A percentile compares a stretch with the other conserved stretches of the same genome.
phyloP scores from a whole-genome alignment of 1,139 yeast species.

The Magnusiomyces fungicola region DNA sequence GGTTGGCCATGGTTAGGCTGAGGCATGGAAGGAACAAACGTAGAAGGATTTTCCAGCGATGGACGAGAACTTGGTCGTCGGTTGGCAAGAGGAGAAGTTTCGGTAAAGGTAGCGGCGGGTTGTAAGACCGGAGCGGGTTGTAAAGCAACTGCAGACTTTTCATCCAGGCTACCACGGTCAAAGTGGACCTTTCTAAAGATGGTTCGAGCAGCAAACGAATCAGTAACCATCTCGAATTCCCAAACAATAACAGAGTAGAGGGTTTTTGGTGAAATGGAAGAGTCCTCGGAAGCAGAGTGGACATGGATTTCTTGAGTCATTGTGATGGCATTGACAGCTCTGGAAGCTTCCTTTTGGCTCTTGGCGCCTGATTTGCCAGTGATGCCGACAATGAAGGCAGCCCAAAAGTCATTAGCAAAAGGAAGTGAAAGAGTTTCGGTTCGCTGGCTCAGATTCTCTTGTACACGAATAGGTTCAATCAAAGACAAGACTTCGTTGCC shows the following conservation, averaged over 20 bases:
- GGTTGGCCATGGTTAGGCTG: too few relatives aligned
- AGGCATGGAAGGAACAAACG: too few relatives aligned
- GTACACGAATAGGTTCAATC: slow-evolving; percentile 25
- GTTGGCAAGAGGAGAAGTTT: slow-evolving; percentile 9
- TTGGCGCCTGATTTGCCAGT: slow-evolving; percentile 20
- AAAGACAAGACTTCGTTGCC: slow-evolving; percentile 30
- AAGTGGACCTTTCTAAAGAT: slow-evolving; percentile 24
- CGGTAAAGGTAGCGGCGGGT: background rate
- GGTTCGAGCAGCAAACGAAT: slow-evolving; percentile 32
- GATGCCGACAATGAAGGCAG: slow-evolving; percentile 34
- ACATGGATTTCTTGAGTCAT: slow-evolving; percentile 32
- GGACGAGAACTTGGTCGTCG: slow-evolving; percentile 11
- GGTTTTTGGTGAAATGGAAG: slow-evolving; percentile 5
- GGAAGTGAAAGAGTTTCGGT: slow-evolving; percentile 32
- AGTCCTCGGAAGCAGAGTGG: slow-evolving; percentile 8
- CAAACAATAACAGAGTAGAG: slow-evolving; percentile 28
- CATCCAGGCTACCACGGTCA: slow-evolving; percentile 1
- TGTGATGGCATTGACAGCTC: slow-evolving; percentile 29
- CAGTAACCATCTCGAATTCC: slow-evolving; percentile 33
- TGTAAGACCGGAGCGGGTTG: background rate
- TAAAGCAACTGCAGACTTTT: background rate
- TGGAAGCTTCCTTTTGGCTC: slow-evolving; percentile 29
- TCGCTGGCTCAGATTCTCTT: slow-evolving; percentile 25
- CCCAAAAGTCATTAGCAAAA: slow-evolving; percentile 36
- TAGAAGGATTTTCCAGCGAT: background rate